Conservation (phyloP, 106 monocot genomes). For the Allium fistulosum region DNA sequence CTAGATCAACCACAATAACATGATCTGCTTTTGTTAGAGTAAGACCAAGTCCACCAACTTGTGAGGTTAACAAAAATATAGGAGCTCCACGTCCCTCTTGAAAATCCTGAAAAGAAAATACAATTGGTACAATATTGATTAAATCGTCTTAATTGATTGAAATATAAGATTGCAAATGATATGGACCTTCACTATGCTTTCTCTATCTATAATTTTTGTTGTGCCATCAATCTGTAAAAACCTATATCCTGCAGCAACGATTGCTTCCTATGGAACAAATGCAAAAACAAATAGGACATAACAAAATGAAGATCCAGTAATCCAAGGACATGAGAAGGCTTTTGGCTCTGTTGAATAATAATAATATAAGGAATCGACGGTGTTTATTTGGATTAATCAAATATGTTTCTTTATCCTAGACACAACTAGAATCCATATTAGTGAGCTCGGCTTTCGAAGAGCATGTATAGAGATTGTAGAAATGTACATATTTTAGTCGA, state of each 20-base stretch:
- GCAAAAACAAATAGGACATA: no score
- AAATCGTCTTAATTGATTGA: not conserved
- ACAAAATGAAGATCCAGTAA: not conserved
- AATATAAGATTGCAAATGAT: not conserved
- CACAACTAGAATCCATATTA: no score
- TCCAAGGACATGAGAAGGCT: no score
- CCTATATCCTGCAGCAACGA: conserved; percentile 39
- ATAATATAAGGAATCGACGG: no score
- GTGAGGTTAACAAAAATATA: conserved; percentile 88
- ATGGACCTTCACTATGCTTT: conserved; percentile 70
- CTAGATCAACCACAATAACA: conserved; percentile 97
- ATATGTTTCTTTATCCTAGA: no score
- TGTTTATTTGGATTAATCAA: no score
- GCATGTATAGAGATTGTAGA: no score
- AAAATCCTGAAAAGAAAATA: conserved; percentile 55
- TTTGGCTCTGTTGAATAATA: no score
- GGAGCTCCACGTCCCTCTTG: conserved; percentile 79
- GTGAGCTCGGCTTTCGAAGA: no score
- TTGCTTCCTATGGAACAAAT: conserved; percentile 48
- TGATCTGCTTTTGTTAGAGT: conserved; percentile 95
- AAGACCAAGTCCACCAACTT: conserved; percentile 97
- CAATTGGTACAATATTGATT: conserved; percentile 4
- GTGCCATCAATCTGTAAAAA: conserved; percentile 94
- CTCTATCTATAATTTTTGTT: conserved; percentile 85
- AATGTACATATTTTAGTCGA: no score